These are phyloP conservation scores for Aspergillus sp. DNA, from an alignment of 2,329 filamentous ascomycete genomes.

Conservation along the genomic window DNA sequence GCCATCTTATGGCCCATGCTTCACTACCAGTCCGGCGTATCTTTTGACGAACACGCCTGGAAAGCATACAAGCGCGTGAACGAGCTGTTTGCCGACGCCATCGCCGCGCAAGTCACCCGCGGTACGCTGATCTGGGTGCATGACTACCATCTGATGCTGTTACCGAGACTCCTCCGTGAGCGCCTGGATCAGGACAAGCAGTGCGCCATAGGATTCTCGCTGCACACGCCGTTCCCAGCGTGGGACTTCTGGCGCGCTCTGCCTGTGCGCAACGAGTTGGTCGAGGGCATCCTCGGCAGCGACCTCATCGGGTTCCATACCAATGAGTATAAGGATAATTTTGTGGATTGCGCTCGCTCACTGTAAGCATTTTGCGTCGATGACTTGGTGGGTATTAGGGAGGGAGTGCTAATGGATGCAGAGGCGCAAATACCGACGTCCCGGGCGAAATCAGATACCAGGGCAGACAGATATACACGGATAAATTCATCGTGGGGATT, in stretches of 20 bases:
- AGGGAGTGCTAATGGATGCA: slow-evolving; percentile 12
- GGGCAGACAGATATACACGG: slow-evolving; percentile 76
- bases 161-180: slow-evolving; percentile 83
- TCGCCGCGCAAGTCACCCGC: slow-evolving; percentile 76
- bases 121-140: slow-evolving; percentile 93
- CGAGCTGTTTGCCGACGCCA: slow-evolving; percentile 78
- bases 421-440: slow-evolving; percentile 55
- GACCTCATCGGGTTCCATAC: slow-evolving; percentile 96
- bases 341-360: slow-evolving; percentile 83
- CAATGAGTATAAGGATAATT: slow-evolving; percentile 92
- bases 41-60: slow-evolving; percentile 89
- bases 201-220: slow-evolving; percentile 90
- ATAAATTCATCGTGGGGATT: slow-evolving; percentile 92
- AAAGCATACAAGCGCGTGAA: slow-evolving; percentile 86
- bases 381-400: background rate
- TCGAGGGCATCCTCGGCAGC: slow-evolving; percentile 78
- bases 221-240: slow-evolving; percentile 91
- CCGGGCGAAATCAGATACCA: slow-evolving; percentile 85
- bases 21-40: slow-evolving; percentile 93
- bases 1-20: slow-evolving; percentile 95
- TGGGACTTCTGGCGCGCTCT: slow-evolving; percentile 91
- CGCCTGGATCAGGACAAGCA: slow-evolving; percentile 67
- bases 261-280: slow-evolving; percentile 78
- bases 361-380: slow-evolving; percentile 50
- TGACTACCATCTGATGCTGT: slow-evolving; percentile 95